Conservation (phyloP, 768 basidiomycete species). For the Mycena kentingensis region DNA sequence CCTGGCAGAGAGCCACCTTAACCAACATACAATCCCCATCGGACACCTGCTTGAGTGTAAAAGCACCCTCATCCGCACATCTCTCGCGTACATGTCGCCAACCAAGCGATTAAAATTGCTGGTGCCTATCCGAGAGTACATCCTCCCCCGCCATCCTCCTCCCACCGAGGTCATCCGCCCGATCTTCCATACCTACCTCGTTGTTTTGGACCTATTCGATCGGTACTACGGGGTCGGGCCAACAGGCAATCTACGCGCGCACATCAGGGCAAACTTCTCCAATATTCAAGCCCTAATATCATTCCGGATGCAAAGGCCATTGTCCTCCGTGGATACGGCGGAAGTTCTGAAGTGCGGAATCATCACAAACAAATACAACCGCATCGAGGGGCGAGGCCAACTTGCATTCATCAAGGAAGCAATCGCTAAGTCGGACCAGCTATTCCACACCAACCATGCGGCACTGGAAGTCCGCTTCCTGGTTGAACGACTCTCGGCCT, state of each 20-base stretch:
- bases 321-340: background rate
- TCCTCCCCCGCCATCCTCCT: background rate
- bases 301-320: background rate
- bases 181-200: background rate
- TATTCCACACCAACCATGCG: background rate
- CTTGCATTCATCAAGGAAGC: background rate
- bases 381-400: background rate
- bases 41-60: background rate
- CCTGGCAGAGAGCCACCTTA: slow-evolving; percentile 3
- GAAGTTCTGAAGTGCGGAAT: background rate
- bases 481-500: background rate
- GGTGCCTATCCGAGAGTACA: background rate
- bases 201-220: background rate
- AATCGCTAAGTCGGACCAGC: background rate
- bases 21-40: background rate
- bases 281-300: background rate
- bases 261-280: background rate
- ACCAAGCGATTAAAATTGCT: background rate
- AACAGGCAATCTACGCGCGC: background rate
- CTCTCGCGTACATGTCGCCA: background rate
- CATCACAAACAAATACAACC: background rate
- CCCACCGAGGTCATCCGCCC: background rate
- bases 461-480: background rate
- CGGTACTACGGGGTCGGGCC: background rate
- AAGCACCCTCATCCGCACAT: background rate